Evolutionary conservation across 169 alveolate species (phyloP).

Genomic region (Cryptosporidium canis): DNA sequence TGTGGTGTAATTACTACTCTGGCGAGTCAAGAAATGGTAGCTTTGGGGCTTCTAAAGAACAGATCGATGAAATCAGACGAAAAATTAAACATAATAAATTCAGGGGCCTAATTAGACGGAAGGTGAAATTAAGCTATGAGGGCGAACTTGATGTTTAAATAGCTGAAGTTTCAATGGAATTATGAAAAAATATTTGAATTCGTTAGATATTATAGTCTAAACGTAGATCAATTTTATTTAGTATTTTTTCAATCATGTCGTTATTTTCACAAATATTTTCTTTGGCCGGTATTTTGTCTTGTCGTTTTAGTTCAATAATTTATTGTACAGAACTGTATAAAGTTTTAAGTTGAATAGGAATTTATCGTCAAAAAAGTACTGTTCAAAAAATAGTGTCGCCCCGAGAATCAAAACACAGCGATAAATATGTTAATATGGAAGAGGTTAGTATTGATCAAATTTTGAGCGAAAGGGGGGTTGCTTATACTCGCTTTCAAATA

Average conservation of each 20-base stretch:
- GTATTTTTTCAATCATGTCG: too few species aligned
- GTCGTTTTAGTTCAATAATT: constrained; percentile 11
- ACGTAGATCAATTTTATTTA: not conserved
- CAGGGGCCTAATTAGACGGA: not conserved
- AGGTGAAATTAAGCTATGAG: constrained; percentile 13
- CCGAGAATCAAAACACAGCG: not conserved
- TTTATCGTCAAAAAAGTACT: not conserved
- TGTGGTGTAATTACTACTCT: constrained; percentile 62
- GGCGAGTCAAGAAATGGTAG: constrained; percentile 45
- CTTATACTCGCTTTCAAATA: constrained; percentile 42
- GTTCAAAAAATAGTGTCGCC: not conserved
- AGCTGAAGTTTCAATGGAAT: not conserved
- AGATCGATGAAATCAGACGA: not conserved
- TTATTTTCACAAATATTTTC: too few species aligned
- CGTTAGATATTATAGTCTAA: not conserved
- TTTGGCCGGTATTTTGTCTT: constrained; percentile 64
- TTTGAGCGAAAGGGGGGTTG: constrained; percentile 17
- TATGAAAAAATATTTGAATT: not conserved
- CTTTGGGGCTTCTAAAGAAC: constrained; percentile 18
- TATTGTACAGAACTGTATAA: not conserved
- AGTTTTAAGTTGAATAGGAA: not conserved
- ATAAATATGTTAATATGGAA: constrained; percentile 58
- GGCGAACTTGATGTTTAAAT: not conserved
- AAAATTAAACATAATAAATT: constrained; percentile 13
- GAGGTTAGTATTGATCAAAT: constrained; percentile 25